phyloP scores from a whole-genome alignment of 1,284 basidiomycete species.

The Ceratobasidium papillatum region DNA sequence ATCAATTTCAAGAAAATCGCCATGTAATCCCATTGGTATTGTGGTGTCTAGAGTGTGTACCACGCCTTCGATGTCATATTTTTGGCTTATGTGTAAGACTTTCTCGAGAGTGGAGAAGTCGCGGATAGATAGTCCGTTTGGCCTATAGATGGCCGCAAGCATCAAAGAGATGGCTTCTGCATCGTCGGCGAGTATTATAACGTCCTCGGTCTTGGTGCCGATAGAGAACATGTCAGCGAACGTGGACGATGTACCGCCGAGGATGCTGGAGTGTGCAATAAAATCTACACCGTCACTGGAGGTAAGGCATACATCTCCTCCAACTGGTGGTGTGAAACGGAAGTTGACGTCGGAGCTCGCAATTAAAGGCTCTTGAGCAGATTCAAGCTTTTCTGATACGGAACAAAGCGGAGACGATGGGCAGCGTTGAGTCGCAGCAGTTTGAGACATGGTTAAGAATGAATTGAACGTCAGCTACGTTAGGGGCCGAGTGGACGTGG shows the following conservation, averaged over 20 bases:
- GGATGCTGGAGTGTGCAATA: neutral
- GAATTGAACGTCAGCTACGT: no score
- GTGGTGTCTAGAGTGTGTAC: neutral
- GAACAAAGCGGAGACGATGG: neutral
- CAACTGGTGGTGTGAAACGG: neutral
- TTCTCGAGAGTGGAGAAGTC: constrained; percentile 5
- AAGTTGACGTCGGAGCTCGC: neutral
- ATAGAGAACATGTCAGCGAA: constrained; percentile 18
- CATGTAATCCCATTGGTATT: neutral
- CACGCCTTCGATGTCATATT: constrained; percentile 8
- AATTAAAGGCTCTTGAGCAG: neutral
- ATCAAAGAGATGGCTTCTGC: constrained; percentile 23
- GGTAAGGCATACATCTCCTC: neutral
- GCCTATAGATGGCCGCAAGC: constrained; percentile 4
- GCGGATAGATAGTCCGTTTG: neutral
- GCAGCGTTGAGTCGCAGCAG: neutral
- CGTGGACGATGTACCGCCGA: neutral
- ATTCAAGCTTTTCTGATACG: neutral
- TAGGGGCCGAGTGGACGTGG: neutral
- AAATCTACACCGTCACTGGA: constrained; percentile 9
- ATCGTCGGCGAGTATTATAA: constrained; percentile 10
- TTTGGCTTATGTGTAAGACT: neutral
- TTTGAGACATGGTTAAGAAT: neutral
- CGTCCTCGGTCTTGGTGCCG: neutral
- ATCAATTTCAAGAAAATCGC: neutral